These are phyloP conservation scores for Meripilus lineatus DNA, from an alignment of 1,284 basidiomycete genomes.

Conservation along the genomic window DNA sequence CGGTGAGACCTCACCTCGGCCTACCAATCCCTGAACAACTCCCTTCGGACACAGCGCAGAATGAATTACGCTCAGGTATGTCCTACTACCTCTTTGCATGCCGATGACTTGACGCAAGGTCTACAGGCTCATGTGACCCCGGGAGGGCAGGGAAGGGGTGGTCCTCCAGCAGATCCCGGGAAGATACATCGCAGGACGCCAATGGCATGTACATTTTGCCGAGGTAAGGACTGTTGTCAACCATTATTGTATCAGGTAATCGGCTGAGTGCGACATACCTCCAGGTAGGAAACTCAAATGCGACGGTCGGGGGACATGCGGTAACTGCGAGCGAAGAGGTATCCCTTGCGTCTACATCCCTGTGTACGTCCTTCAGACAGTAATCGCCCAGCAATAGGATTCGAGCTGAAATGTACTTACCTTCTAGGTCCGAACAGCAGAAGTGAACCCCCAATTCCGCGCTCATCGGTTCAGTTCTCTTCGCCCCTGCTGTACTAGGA, in stretches of 20 bases:
- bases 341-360: conserved; percentile 27
- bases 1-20: too few relatives aligned
- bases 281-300: conserved; percentile 29
- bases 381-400: not conserved
- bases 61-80: not conserved
- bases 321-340: conserved; percentile 26
- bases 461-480: too few relatives aligned
- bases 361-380: conserved; percentile 19
- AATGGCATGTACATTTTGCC: conserved; percentile 27
- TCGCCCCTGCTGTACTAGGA: too few relatives aligned
- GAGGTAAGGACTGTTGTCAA: conserved; percentile 14
- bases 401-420: too few relatives aligned
- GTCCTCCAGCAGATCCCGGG: conserved; percentile 9
- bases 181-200: conserved; percentile 23
- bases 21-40: not conserved
- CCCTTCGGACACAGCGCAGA: not conserved
- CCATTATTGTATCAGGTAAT: not conserved
- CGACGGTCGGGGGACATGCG: conserved; percentile 27
- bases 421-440: conserved; percentile 15
- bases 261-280: not conserved
- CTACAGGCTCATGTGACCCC: not conserved
- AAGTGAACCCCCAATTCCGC: too few relatives aligned
- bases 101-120: not conserved
- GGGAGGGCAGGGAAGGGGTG: not conserved
- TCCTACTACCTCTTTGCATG: too few relatives aligned